Evolutionary conservation across 805 yeast species (phyloP), one percentile per base, ranked within the genome.

Genomic region (Komagataella kurtzmanii): DNA sequence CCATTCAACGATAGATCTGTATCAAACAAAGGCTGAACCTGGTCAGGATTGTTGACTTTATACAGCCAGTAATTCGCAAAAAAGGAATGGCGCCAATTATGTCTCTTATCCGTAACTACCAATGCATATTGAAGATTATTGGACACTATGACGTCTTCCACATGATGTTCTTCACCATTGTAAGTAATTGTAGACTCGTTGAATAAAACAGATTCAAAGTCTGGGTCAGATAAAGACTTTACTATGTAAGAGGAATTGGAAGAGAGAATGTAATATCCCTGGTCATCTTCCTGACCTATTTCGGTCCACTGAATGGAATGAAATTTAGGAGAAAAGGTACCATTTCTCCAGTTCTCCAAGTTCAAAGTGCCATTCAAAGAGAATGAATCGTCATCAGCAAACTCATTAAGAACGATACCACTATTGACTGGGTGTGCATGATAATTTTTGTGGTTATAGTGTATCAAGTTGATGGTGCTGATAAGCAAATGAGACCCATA

Each of bases 251-350:
- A 65, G 18, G 69, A 69, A 43, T 72, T 62, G 12, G 71, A 71
- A 44, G 69, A 67, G 1, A 77, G 74, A 24, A 85, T 74, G 61
- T 76, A 88, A 6, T 87, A 75, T 4, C 95, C 95, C 53, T 74
- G 75, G 61, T 83, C 90, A 54, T 77, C 66, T 10, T 57, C 55
- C 7, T 67, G 59, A 0, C 83, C 76, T 19, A 44, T 8, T 21
- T 71, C 71, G 1, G 79, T 78, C 96, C 96, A 88, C 62, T 85
- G 91, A 36, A 88, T 70, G 7, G 75, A 63, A 54, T 77, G 76
- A 49, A 59, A 65, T 14, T 68, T 64, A 0, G 93, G 83, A 0
- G 61, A 54, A 57, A 85, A 85, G 3, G 76, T 71, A 1, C 80
- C 80, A 50, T 77, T 75, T 56, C 91, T 73, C 2, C 73, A 67